Percentiles rank a stretch among this genome's conserved stretches.
These are phyloP conservation scores for Ceratobasidium sp. DNA, from an alignment of 1,284 basidiomycete genomes.

Conservation along the genomic window DNA sequence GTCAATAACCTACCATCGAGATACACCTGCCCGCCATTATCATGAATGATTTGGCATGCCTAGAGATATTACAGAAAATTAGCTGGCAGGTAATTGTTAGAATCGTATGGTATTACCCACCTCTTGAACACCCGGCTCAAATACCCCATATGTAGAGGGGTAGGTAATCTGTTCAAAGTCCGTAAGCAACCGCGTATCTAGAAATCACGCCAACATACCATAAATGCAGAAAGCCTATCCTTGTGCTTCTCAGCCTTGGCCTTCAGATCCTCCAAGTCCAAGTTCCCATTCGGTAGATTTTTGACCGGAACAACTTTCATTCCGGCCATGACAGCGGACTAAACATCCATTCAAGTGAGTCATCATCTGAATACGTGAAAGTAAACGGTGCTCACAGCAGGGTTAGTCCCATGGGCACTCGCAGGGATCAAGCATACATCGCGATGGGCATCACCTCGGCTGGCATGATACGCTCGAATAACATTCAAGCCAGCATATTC, in stretches of 20 bases:
- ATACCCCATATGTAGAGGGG: slow-evolving; percentile 96
- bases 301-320: slow-evolving; percentile 96
- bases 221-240: slow-evolving; percentile 92
- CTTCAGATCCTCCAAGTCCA: slow-evolving; percentile 87
- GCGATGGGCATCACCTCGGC: slow-evolving; percentile 83
- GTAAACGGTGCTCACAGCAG: slow-evolving; percentile 66
- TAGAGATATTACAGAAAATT: slow-evolving; percentile 47
- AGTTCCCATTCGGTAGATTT: slow-evolving; percentile 83
- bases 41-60: slow-evolving; percentile 93
- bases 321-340: slow-evolving; percentile 97
- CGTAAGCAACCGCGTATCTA: background rate
- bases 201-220: slow-evolving; percentile 66
- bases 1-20: slow-evolving; percentile 77
- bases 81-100: slow-evolving; percentile 9
- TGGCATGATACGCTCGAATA: slow-evolving; percentile 93
- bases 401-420: slow-evolving; percentile 96
- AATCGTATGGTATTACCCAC: slow-evolving; percentile 49
- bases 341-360: slow-evolving; percentile 34
- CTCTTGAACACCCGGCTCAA: slow-evolving; percentile 90
- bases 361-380: background rate
- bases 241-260: slow-evolving; percentile 91
- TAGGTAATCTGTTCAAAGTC: slow-evolving; percentile 75
- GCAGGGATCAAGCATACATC: slow-evolving; percentile 95
- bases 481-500: slow-evolving; percentile 95
- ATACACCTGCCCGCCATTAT: slow-evolving; percentile 97